Base-by-base conservation (phyloP, 345 rosid species). In the Litchi chinensis region DNA sequence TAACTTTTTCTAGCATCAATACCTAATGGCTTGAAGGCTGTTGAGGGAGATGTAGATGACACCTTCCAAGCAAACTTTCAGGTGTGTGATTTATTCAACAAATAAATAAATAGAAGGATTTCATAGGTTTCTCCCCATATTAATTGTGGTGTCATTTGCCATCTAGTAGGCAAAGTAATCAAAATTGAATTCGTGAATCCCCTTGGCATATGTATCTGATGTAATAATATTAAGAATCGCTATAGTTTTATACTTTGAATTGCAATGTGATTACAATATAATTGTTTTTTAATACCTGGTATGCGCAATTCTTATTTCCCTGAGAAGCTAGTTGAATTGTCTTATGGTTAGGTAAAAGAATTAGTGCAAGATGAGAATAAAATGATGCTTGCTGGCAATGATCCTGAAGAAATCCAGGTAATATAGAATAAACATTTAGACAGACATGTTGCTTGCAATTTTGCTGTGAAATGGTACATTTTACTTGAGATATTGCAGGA, bases 261-360 rank as follows among this genome's bases (percentile, higher is more conserved):
- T 15, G 64, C n/a, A 9, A 68, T 69, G 10, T 41, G n/a, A 9
- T 21, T 48, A 52, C 11, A 69, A 54, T 40, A 8, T 70, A 22
- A 15, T 75, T 10, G 8, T 37, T 41, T 26, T 37, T 10, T 22
- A 5, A 28, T 18, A 5, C 54, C 3, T 50, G 10, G 65, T 60
- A 24, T 15, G 44, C 9, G 43, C 57, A 65, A 76, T 32, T 65
- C 19, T 37, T 3, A 3, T 75, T 50, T 6, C 6, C 22, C 59
- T 83, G 40, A 81, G 78, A 16, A 59, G 46, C 77, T 74, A 70
- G 37, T 64, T 8, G 44, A 68, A 40, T 62, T 68, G 48, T 43
- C 50, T 72, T 77, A 21, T 74, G 57, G 18, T 9, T 79, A 95
- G 98, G 82, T 92, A 46, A 85, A 86, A 83, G 98, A 95, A 78